These are phyloP conservation scores for Candida mattraensis DNA, from an alignment of 805 yeast genomes.

Conservation along the genomic window DNA sequence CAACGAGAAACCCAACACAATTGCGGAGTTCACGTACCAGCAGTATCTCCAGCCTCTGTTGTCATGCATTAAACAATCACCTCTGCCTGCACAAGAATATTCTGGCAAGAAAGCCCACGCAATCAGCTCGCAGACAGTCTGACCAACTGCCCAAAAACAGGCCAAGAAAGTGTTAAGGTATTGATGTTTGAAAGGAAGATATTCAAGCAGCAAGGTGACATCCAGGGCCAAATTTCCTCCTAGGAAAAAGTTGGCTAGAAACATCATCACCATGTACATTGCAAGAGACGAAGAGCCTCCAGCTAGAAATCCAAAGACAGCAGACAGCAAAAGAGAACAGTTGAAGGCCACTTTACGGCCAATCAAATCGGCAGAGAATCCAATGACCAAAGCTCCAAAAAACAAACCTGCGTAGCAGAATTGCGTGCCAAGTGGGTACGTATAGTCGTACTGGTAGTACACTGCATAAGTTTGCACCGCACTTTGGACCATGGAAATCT, in stretches of 20 bases:
- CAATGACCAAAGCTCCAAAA: constrained; percentile 53
- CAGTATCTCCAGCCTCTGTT: constrained; percentile 67
- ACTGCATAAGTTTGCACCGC: constrained; percentile 40
- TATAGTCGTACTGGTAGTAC: constrained; percentile 41
- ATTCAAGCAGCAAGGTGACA: constrained; percentile 48
- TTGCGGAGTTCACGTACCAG: constrained; percentile 53
- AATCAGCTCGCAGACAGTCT: constrained; percentile 48
- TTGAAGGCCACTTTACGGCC: constrained; percentile 52
- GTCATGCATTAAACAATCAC: constrained; percentile 42
- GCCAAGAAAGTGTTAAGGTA: constrained; percentile 52
- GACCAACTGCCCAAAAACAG: constrained; percentile 65
- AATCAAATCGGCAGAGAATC: constrained; percentile 49
- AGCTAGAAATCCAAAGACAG: constrained; percentile 46
- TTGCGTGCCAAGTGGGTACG: constrained; percentile 42
- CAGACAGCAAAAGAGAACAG: constrained; percentile 42
- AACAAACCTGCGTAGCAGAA: constrained; percentile 48
- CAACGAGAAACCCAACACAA: constrained; percentile 49
- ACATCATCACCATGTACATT: constrained; percentile 45
- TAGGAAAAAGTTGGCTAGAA: constrained; percentile 40
- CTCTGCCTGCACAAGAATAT: constrained; percentile 44
- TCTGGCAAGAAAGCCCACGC: constrained; percentile 59
- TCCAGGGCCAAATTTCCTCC: constrained; percentile 57
- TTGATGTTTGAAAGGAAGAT: constrained; percentile 46
- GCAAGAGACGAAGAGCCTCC: constrained; percentile 49
- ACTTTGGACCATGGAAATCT: constrained; percentile 47